Evolutionary conservation across 495 filamentous ascomycete genomes (phyloP).

Genomic region (Tuber calosporum): DNA sequence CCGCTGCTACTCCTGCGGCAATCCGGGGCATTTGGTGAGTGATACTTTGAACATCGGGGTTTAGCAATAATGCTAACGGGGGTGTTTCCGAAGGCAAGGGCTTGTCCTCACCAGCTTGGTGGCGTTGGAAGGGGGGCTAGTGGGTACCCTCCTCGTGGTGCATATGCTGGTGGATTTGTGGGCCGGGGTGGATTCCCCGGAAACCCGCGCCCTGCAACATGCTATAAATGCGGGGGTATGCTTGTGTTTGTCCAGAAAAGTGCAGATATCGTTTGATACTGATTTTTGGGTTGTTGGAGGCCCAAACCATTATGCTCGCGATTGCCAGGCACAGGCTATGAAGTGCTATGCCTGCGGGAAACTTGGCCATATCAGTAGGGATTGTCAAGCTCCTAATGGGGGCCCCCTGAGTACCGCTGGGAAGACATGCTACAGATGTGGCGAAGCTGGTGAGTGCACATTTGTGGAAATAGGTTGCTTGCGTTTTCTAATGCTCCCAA

Average conservation of each 20-base stretch:
- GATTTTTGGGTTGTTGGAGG: conserved; percentile 41
- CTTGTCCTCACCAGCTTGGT: conserved; percentile 59
- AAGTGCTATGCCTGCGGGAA: conserved; percentile 99
- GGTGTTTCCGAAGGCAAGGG: conserved; percentile 53
- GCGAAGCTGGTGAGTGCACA: conserved; percentile 56
- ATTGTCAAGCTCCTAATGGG: conserved; percentile 95
- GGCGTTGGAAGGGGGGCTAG: conserved; percentile 57
- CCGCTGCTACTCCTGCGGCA: conserved; percentile 93
- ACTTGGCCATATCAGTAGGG: conserved; percentile 92
- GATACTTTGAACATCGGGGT: conserved; percentile 15
- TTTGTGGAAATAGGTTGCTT: not conserved
- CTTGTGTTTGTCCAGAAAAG: conserved; percentile 2
- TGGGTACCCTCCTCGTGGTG: conserved; percentile 55
- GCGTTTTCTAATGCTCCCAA: conserved; percentile 11
- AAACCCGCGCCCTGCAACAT: conserved; percentile 75
- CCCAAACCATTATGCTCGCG: conserved; percentile 95
- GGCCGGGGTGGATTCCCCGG: conserved; percentile 64
- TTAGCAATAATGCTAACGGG: conserved; percentile 5
- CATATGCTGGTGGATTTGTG: conserved; percentile 55
- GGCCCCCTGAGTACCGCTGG: conserved; percentile 90
- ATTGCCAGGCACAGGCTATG: conserved; percentile 99
- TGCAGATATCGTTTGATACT: not conserved
- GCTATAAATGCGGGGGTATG: conserved; percentile 90
- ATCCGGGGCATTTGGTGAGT: conserved; percentile 75
- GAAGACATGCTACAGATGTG: conserved; percentile 98